phyloP scores from a whole-genome alignment of 805 yeast species.

The Yarrowia phangngaensis region DNA sequence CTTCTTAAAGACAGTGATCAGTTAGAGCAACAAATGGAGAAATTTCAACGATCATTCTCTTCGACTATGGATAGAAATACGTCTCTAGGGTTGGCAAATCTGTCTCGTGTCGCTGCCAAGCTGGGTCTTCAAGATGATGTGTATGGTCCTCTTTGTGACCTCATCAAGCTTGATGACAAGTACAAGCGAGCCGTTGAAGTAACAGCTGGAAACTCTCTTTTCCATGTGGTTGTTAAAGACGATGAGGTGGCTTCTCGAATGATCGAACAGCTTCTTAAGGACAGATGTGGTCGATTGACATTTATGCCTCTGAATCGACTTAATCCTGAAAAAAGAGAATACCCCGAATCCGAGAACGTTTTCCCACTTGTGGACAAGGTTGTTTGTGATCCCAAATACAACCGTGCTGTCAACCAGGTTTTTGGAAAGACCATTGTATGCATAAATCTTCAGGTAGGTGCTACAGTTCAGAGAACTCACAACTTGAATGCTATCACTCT shows the following conservation, averaged over 20 bases:
- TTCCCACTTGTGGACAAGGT: slow-evolving; percentile 78
- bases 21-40: slow-evolving; percentile 51
- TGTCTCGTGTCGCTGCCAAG: slow-evolving; percentile 56
- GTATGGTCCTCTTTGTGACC: slow-evolving; percentile 80
- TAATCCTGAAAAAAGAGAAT: slow-evolving; percentile 42
- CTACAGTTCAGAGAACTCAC: slow-evolving; percentile 57
- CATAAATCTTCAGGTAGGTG: slow-evolving; percentile 61
- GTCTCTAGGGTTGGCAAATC: slow-evolving; percentile 58
- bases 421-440: slow-evolving; percentile 81
- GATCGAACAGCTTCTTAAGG: slow-evolving; percentile 69
- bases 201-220: slow-evolving; percentile 79
- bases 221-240: slow-evolving; percentile 83
- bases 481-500: slow-evolving; percentile 76
- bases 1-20: slow-evolving; percentile 55
- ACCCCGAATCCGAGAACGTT: slow-evolving; percentile 53
- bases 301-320: slow-evolving; percentile 85
- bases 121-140: slow-evolving; percentile 60
- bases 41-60: slow-evolving; percentile 57
- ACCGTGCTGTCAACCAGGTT: slow-evolving; percentile 68
- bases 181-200: slow-evolving; percentile 85
- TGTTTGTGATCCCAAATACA: slow-evolving; percentile 54
- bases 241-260: slow-evolving; percentile 77
- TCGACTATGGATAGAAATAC: slow-evolving; percentile 46
- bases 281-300: slow-evolving; percentile 78
- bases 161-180: slow-evolving; percentile 74